Percentiles rank a stretch among this genome's conserved stretches.
These are phyloP conservation scores for Candida golubevii DNA, from an alignment of 805 yeast genomes.

Conservation along the genomic window DNA sequence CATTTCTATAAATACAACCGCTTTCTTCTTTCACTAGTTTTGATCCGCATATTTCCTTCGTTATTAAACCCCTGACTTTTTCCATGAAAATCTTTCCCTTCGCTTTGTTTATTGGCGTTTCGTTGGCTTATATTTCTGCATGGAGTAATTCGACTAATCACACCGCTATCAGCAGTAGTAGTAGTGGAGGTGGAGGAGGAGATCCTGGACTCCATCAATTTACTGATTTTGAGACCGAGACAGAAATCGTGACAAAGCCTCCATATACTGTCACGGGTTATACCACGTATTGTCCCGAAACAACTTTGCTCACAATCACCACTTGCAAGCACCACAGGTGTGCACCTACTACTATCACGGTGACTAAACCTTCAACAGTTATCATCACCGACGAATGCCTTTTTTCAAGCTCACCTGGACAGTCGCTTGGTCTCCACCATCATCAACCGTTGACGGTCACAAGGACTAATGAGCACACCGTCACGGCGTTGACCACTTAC, in stretches of 20 bases:
- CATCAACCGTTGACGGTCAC: background rate
- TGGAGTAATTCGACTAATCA: slow-evolving; percentile 4
- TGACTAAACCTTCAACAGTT: slow-evolving; percentile 29
- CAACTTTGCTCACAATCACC: slow-evolving; percentile 33
- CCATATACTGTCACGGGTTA: slow-evolving; percentile 22
- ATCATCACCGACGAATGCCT: slow-evolving; percentile 31
- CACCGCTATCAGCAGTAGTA: background rate
- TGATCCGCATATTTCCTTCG: too few relatives aligned
- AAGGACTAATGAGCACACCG: slow-evolving; percentile 27
- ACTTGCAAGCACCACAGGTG: slow-evolving; percentile 29
- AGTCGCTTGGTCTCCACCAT: background rate
- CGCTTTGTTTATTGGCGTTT: slow-evolving; percentile 4
- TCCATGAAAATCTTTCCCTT: slow-evolving; percentile 5
- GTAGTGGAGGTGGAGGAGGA: background rate
- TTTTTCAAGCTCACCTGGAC: slow-evolving; percentile 6
- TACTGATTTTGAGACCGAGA: background rate
- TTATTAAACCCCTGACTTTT: background rate
- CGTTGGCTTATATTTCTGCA: slow-evolving; percentile 2
- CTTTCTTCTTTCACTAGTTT: too few relatives aligned
- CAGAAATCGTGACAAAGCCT: background rate
- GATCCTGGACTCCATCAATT: background rate
- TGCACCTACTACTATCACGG: slow-evolving; percentile 26
- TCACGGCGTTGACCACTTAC: slow-evolving; percentile 36
- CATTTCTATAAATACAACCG: too few relatives aligned
- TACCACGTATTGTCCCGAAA: slow-evolving; percentile 37